Percentiles rank a stretch among this genome's conserved stretches.
phyloP scores from a whole-genome alignment of 2,329 filamentous ascomycete species.

The Ophiostoma tasmaniense region DNA sequence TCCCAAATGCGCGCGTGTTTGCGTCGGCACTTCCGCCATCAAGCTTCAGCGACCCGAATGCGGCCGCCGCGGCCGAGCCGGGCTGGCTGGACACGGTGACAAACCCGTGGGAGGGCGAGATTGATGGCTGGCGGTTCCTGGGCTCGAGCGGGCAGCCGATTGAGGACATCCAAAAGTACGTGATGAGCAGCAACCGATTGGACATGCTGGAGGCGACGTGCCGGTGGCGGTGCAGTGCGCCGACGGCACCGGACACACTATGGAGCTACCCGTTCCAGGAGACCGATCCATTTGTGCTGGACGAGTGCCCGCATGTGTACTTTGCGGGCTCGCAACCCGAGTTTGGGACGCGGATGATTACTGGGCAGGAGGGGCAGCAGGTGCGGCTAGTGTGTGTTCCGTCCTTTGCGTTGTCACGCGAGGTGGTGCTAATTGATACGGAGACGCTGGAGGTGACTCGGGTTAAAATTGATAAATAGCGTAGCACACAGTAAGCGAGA shows the following conservation, averaged over 20 bases:
- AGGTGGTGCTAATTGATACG: slow-evolving; percentile 74
- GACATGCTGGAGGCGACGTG: slow-evolving; percentile 93
- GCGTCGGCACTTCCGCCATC: slow-evolving; percentile 33
- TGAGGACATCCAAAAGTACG: slow-evolving; percentile 87
- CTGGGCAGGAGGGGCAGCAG: slow-evolving; percentile 57
- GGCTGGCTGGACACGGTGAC: slow-evolving; percentile 79
- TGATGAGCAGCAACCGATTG: slow-evolving; percentile 66
- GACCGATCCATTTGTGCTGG: slow-evolving; percentile 81
- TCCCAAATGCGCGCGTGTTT: slow-evolving; percentile 66
- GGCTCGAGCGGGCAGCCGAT: slow-evolving; percentile 88
- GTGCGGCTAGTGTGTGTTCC: slow-evolving; percentile 79
- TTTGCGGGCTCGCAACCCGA: slow-evolving; percentile 78
- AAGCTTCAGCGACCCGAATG: slow-evolving; percentile 22
- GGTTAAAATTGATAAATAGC: slow-evolving; percentile 43
- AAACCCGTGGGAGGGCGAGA: slow-evolving; percentile 84
- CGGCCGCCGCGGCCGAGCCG: slow-evolving; percentile 6
- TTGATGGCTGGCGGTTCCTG: slow-evolving; percentile 82
- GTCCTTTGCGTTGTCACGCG: slow-evolving; percentile 66
- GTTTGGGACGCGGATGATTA: slow-evolving; percentile 64
- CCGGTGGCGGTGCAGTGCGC: slow-evolving; percentile 82
- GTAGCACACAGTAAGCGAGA: not conserved
- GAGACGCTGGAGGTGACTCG: slow-evolving; percentile 75
- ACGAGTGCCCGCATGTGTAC: slow-evolving; percentile 79
- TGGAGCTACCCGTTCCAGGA: slow-evolving; percentile 97
- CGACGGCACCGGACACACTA: slow-evolving; percentile 90